Base-by-base conservation (phyloP, 805 yeast species). In the Barnettozyma siamensis region DNA sequence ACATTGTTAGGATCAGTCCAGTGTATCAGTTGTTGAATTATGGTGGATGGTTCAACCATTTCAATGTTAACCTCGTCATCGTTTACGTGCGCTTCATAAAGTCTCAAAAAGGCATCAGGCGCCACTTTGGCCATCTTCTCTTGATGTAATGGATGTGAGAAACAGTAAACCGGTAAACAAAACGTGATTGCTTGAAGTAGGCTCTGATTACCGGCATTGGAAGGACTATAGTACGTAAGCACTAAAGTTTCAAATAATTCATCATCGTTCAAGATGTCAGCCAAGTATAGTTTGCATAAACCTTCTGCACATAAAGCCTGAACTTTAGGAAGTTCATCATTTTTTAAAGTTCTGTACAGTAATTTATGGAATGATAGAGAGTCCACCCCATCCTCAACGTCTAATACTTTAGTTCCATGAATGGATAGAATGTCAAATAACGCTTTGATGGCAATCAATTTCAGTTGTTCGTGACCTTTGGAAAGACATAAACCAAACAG, bases 261-360 rank as follows among this genome's bases (percentile, higher is more conserved):
- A 43, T 76, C 80, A 54, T 83, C 88, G 7, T 69, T 73, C 42
- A 88, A 70, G 17, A 85, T 73, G 48, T 84, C 94, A 13, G 91
- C 83, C 40, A 93, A 67, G 51, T 81, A 78, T 38, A 91, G 65
- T 63, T 91, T 89, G 54, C 89, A 85, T 20, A 89, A 65, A 0
- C 95, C 94, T 54, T 87, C 95, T 0, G 91, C 95, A 9, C 91
- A 83, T 1, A 78, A 70, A 0, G 91, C 80, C 58, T 87, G 96
- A 16, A 88, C 70, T 21, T 72, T 74, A 1, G 85, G 85, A 49
- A 75, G 65, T 5, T 72, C 73, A 43, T 66, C 66, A 48, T 72
- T 72, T 54, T 76, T 74, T 49, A 85, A 64, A 1, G 82, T 74
- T 56, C 79, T 76, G 64, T 80, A 83, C 46, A 84, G 81, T 23